A percentile compares a stretch with the other conserved stretches of the same genome.
phyloP scores from a whole-genome alignment of 2,329 filamentous ascomycete species.

The Colletotrichum theobromicola region DNA sequence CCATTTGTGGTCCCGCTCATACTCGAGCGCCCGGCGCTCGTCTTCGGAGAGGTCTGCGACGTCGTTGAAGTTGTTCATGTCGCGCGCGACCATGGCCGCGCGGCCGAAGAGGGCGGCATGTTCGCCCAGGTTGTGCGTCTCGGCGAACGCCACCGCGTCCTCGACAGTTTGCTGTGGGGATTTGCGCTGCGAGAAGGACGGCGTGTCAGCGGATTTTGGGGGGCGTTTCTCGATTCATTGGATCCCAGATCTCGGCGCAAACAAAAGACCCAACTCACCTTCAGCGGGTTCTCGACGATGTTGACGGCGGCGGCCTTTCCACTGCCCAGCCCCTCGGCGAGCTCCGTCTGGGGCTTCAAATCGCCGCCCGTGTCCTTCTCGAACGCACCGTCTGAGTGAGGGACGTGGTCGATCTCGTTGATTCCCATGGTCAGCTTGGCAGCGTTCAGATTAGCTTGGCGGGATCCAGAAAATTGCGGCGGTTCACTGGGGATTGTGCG shows the following conservation, averaged over 20 bases:
- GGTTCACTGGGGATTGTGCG: not conserved
- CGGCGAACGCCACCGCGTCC: conserved; percentile 58
- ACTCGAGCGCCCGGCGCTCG: conserved; percentile 34
- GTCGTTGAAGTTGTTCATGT: conserved; percentile 27
- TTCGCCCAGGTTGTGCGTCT: conserved; percentile 51
- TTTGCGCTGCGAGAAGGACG: conserved; percentile 22
- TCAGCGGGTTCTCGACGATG: conserved; percentile 37
- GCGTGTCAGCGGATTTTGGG: not conserved
- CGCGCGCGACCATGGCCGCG: conserved; percentile 40
- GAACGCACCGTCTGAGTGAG: not conserved
- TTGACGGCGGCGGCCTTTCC: conserved; percentile 32
- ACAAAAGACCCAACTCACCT: too few relatives aligned
- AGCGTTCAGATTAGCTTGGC: not conserved
- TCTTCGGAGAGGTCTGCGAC: conserved; percentile 32
- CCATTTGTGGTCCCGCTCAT: conserved; percentile 65
- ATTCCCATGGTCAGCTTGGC: not conserved
- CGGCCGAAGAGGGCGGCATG: conserved; percentile 47
- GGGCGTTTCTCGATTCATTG: not conserved
- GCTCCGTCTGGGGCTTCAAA: not conserved
- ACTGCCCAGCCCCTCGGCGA: conserved; percentile 11
- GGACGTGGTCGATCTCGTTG: conserved; percentile 8
- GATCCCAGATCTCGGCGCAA: not conserved
- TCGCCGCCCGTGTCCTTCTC: not conserved
- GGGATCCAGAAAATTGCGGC: not conserved
- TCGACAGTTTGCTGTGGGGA: conserved; percentile 23